Evolutionary conservation across 2,329 filamentous ascomycete species (phyloP).

Genomic region (Tolypocladium ovalisporum): DNA sequence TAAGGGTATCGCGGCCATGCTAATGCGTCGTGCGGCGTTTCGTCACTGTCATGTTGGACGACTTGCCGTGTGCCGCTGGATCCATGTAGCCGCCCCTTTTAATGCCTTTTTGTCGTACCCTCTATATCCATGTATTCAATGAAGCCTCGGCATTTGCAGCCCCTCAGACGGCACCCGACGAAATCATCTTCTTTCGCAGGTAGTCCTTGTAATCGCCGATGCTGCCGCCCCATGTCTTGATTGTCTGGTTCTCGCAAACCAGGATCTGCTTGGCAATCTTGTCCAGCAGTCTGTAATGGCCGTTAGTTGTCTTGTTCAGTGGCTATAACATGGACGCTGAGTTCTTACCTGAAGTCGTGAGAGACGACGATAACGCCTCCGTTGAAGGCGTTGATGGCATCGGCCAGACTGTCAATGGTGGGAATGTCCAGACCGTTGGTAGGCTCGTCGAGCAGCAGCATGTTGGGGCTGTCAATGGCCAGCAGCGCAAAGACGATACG

Average conservation of each 20-base stretch:
- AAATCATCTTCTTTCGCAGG: slow-evolving; percentile 97
- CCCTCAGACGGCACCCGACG: slow-evolving; percentile 70
- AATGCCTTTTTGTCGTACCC: slow-evolving; percentile 7
- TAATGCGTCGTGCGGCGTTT: slow-evolving; percentile 16
- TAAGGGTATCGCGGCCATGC: slow-evolving; percentile 17
- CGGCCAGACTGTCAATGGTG: slow-evolving; percentile 92
- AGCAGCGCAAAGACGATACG: slow-evolving; percentile 96
- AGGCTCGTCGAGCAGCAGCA: slow-evolving; percentile 95
- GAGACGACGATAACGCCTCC: slow-evolving; percentile 97
- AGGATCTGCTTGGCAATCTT: slow-evolving; percentile 99
- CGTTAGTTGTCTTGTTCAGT: background rate
- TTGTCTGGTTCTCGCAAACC: slow-evolving; percentile 96
- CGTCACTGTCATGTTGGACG: slow-evolving; percentile 6
- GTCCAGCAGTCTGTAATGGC: slow-evolving; percentile 65
- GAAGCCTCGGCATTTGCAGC: slow-evolving; percentile 1
- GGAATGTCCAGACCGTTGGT: slow-evolving; percentile 99
- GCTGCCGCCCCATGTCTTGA: slow-evolving; percentile 74
- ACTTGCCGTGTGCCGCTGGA: slow-evolving; percentile 6
- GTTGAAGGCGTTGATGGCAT: slow-evolving; percentile 92
- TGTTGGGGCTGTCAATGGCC: slow-evolving; percentile 93
- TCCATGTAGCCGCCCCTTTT: slow-evolving; percentile 7
- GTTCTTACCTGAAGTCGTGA: slow-evolving; percentile 89
- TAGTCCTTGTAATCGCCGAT: slow-evolving; percentile 98
- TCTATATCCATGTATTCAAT: slow-evolving; percentile 15
- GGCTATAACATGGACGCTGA: no score